Percentiles rank a stretch among this genome's conserved stretches.
phyloP scores from a whole-genome alignment of 371 early-diverging fungal species.

The Rhizomucor miehei region DNA sequence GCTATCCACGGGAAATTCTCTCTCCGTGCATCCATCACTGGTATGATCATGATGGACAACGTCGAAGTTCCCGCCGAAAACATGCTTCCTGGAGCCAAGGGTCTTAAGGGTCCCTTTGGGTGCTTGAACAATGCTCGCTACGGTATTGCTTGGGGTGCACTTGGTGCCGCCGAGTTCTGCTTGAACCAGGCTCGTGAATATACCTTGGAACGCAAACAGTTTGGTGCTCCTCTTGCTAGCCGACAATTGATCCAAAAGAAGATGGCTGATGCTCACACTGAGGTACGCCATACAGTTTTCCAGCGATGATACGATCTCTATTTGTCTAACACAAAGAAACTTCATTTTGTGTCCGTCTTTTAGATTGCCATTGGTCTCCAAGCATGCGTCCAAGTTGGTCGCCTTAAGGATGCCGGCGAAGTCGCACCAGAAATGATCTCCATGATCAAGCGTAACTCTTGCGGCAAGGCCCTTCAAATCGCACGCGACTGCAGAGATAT shows the following conservation, averaged over 20 bases:
- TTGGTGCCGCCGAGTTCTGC: conserved; percentile 97
- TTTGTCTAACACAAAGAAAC: too few species aligned
- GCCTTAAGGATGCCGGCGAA: conserved; percentile 88
- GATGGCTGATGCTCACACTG: conserved; percentile 93
- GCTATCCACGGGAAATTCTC: conserved; percentile 95
- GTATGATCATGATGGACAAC: conserved; percentile 98
- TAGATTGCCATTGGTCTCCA: conserved; percentile 88
- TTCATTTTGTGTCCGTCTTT: too few species aligned
- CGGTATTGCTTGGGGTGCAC: conserved; percentile 97
- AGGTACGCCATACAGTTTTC: conserved; percentile 47
- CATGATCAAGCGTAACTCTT: conserved; percentile 95
- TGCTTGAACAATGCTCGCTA: conserved; percentile 98
- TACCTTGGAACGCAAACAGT: conserved; percentile 86
- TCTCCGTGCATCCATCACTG: conserved; percentile 92
- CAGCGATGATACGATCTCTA: too few species aligned
- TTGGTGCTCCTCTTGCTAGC: conserved; percentile 92
- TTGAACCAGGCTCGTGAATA: conserved; percentile 88
- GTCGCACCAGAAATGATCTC: conserved; percentile 96
- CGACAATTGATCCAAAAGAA: conserved; percentile 97
- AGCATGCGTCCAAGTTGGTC: conserved; percentile 90
- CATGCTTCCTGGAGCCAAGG: conserved; percentile 84
- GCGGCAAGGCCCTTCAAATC: conserved; percentile 92
- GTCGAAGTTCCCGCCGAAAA: conserved; percentile 91
- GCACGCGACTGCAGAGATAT: conserved; percentile 88
- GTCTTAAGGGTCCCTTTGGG: conserved; percentile 96